Conservation (phyloP, 2,329 filamentous ascomycete genomes). For the Calonectria pteridis region DNA sequence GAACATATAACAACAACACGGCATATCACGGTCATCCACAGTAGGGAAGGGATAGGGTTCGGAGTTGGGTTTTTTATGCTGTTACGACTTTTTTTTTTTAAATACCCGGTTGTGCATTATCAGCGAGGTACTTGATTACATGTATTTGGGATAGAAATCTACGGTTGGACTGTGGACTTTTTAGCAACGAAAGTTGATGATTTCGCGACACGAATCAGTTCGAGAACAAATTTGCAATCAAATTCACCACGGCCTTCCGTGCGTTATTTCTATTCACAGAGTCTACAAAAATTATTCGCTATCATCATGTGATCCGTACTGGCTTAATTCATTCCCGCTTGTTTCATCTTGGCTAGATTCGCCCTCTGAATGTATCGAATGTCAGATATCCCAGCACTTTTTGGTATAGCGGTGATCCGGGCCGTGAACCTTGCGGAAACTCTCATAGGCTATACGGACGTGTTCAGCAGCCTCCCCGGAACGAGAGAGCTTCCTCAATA, state of each 20-base stretch:
- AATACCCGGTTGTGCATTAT: conserved; percentile 6
- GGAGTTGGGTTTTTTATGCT: neutral
- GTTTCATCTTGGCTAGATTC: neutral
- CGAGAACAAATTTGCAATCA: neutral
- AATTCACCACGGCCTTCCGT: neutral
- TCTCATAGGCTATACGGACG: neutral
- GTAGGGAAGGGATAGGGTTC: neutral
- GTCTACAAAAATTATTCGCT: neutral
- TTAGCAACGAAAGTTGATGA: neutral
- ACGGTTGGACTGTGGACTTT: neutral
- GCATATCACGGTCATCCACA: neutral
- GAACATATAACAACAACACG: neutral
- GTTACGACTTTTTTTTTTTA: neutral
- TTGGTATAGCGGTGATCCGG: neutral
- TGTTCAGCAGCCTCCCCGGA: neutral
- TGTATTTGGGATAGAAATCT: neutral
- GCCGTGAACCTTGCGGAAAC: neutral
- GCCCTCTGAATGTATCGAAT: too few species aligned
- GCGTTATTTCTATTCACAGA: neutral
- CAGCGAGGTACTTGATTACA: neutral
- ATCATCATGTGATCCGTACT: neutral
- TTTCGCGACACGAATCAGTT: neutral
- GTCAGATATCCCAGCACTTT: neutral
- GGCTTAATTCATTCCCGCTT: neutral
- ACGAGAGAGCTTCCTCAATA: neutral